Percentiles rank a stretch among this genome's conserved stretches.
Conservation (phyloP, 441 rosid species). For the Codiaeum variegatum region DNA sequence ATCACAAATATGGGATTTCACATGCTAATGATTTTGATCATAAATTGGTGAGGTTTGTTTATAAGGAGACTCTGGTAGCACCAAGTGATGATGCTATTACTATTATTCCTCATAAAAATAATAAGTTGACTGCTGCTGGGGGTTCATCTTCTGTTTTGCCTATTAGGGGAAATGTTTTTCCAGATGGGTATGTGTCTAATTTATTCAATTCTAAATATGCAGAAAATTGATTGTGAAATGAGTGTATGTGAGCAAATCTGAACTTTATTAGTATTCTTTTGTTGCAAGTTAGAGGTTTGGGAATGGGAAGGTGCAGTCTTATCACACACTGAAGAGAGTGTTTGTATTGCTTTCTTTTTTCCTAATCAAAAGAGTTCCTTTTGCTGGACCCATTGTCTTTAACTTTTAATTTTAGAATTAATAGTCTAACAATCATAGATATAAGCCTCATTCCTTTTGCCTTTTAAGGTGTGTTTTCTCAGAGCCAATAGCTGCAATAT, state of each 20-base stretch:
- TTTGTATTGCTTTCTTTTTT: too few species aligned
- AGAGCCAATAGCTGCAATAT: background rate
- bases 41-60: conserved; percentile 47
- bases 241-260: background rate
- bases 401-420: background rate
- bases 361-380: too few species aligned
- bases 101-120: conserved; percentile 28
- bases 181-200: conserved; percentile 64
- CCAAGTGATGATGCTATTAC: conserved; percentile 27
- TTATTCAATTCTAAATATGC: conserved; percentile 5
- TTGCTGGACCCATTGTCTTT: conserved; percentile 8
- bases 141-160: conserved; percentile 66
- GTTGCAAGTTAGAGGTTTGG: background rate
- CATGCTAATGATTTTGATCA: conserved; percentile 40
- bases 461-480: background rate
- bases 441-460: background rate
- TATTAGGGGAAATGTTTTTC: conserved; percentile 67
- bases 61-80: conserved; percentile 31
- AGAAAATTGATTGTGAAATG: background rate
- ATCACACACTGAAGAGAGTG: background rate
- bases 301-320: background rate
- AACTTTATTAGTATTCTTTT: background rate
- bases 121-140: conserved; percentile 31
- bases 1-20: conserved; percentile 49
- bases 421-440: background rate